Base-by-base conservation (phyloP, 1,284 basidiomycete species). In the Agroathelia rolfsii region DNA sequence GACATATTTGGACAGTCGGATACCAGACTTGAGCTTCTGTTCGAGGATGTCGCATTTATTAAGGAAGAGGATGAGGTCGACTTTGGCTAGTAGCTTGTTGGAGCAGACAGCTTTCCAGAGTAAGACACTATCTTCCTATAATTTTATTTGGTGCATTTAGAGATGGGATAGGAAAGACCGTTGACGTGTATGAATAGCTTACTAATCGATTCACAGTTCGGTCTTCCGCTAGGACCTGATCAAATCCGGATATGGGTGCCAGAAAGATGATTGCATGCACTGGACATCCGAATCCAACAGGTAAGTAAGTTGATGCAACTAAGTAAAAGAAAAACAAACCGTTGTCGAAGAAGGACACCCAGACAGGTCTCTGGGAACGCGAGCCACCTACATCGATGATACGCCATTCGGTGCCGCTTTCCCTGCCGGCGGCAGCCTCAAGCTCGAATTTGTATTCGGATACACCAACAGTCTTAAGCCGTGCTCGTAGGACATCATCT, bases 11-110 rank as follows among this genome's bases (percentile, higher is more conserved):
- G 69, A 53, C 34, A 85, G 50, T 33, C 62, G 61, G 22, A 77
- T 62, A 11, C 82, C 82, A 2, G 69, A 55, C 11, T 62, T 58
- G 21, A 85, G 56, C 54, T 85, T 85, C 35, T 59, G 47, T 30
- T 76, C 70, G 27, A 84, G 56, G 35, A 85, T 74, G 51, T 85
- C 81, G 44, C 81, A 84, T 45, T 85, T 85, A 58, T 85, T 85
- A 34, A 85, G 63, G 61, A 85, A 85, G 16, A 85, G 63, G 30
- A 85, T 73, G 20, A 85, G 59, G 44, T 83, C 77, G 26, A 82
- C 79, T 37, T 69, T 71, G 11, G 72, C 73, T 1, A 85, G 64
- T 4, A 85, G 64, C 52, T 72, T 79, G 55, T 80, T 82, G 9
- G 69, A 71, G 53, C 80, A 82, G 15, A 85, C 68, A 2, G 75